Evolutionary conservation across 164 flowering plant species (phyloP).

Genomic region (Saururus chinensis): DNA sequence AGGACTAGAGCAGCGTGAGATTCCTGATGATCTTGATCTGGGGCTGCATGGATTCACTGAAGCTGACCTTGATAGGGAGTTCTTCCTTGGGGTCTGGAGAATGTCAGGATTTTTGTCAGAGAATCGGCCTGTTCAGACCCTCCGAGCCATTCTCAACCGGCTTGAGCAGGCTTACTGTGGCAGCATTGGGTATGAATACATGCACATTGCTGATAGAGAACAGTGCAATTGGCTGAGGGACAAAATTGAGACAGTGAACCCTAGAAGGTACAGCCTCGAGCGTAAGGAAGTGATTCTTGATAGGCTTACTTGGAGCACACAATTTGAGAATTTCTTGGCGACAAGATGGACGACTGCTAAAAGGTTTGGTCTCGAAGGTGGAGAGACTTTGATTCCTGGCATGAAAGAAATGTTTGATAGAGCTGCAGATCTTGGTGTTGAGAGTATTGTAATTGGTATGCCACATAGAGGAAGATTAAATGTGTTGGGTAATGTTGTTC

Average conservation of each 20-base stretch:
- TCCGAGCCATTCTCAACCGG: conserved; percentile 67
- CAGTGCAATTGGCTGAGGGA: conserved; percentile 96
- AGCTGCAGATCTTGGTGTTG: conserved; percentile 93
- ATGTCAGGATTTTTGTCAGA: conserved; percentile 94
- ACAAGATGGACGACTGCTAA: conserved; percentile 96
- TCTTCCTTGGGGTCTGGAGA: conserved; percentile 88
- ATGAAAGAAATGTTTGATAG: conserved; percentile 99
- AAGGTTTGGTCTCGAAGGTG: conserved; percentile 98
- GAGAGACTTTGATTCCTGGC: conserved; percentile 94
- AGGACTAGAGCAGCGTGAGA: conserved; percentile 48
- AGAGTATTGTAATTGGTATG: conserved; percentile 97
- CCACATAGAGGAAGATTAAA: conserved; percentile 93
- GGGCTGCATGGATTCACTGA: conserved; percentile 77
- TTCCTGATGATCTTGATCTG: conserved; percentile 77
- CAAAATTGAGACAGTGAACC: conserved; percentile 81
- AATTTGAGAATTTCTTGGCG: conserved; percentile 93
- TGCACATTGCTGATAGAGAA: conserved; percentile 89
- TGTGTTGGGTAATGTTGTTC: conserved; percentile 92
- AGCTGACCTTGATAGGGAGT: conserved; percentile 91
- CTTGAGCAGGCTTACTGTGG: conserved; percentile 98
- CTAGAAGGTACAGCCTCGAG: conserved; percentile 51
- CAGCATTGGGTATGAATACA: conserved; percentile 83
- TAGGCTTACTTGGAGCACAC: conserved; percentile 93
- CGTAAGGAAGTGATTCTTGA: conserved; percentile 85
- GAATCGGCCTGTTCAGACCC: conserved; percentile 91